Base-by-base conservation (phyloP, 108 stramenopile genomes). In the Pelagomonas calceolata region DNA sequence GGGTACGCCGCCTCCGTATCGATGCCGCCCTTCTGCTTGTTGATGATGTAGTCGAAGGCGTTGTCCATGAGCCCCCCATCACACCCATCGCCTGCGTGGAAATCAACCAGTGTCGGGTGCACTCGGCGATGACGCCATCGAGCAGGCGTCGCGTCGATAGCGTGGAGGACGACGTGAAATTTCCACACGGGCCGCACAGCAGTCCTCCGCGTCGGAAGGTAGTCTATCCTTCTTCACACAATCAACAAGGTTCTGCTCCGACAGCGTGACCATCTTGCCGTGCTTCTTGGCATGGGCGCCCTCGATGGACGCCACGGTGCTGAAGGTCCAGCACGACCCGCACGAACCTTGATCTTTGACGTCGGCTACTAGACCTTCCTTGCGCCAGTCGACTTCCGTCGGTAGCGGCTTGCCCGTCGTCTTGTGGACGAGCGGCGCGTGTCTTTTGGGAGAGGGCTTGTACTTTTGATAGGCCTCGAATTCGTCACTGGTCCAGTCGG, bases 241-340 rank as follows among this genome's bases (percentile, higher is more conserved):
- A 39, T 77, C 78, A 10, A 80, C 74, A n/a, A 83, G 70, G 67
- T 85, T 73, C 76, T 87, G 86, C 76, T 85, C 86, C 35, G 84
- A 85, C 45, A 87, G 67, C 29, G 36, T n/a, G 3, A 67, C 39
- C 32, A 82, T 77, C 36, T 73, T 36, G 63, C 79, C 79, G 29
- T 67, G 78, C 77, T 81, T 69, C 30, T 82, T 33, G 68, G 43
- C 79, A 73, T 71, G 72, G 32, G 81, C 81, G 37, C 85, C 85
- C 75, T 87, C 86, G 64, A 86, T 75, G n/a, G 84, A 36, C 0
- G 81, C 86, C 21, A 84, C 84, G 46, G 86, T 77, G 31, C 84
- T 85, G 82, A 87, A 87, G 21, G 86, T 75, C 83, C 85, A 87
- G 84, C 86, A 87, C 17, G 74, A 78, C 14, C 76, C 75, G 72